Evolutionary conservation across 2,329 filamentous ascomycete species (phyloP), one percentile per base, ranked within the genome.

Genomic region (Xylariales sp.): DNA sequence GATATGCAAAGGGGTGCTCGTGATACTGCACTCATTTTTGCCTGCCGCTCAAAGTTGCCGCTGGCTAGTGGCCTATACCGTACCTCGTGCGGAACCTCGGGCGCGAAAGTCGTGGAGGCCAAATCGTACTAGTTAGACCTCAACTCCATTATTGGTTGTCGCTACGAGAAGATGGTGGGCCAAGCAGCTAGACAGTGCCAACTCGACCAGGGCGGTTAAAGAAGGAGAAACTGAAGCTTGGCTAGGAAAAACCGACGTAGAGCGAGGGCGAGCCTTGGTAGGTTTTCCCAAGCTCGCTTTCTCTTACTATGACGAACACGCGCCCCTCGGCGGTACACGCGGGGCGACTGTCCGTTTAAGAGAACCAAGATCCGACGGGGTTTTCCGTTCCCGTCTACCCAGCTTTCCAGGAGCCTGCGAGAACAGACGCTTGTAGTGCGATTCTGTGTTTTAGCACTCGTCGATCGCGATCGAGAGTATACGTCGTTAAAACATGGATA

Each of bases 121-220:
- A 66, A 50, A 58, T 59, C 52, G 59, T 36, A 23, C 23, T 23
- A 23, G 23, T 23, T 23, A 59, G 59, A 67, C 43, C 53, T 30
- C 16, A n/a, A 39, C 54, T 49, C 59, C 18, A 55, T 59, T 9
- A 67, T 67, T 63, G 59, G 64, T 18, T 23, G 30, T 58, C 23
- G 54, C 32, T 36, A 43, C 59, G 54, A 67, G 49, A 6, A 23
- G n/a, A 48, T 8, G 39, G 28, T 45, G 50, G 34, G 50, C 46
- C 63, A 46, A 62, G 50, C 34, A 55, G 7, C 43, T 59, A 50
- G n/a, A 4, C 28, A 54, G 55, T 18, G 61, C 54, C 16, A 53
- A 23, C 18, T 39, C 12, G 30, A 23, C 41, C 10, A 60, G 49
- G 6, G 32, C 57, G 64, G 57, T 39, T 62, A 52, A 52, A 39